Conservation (phyloP, 345 rosid species). For the Cardamine chenopodiifolia region DNA sequence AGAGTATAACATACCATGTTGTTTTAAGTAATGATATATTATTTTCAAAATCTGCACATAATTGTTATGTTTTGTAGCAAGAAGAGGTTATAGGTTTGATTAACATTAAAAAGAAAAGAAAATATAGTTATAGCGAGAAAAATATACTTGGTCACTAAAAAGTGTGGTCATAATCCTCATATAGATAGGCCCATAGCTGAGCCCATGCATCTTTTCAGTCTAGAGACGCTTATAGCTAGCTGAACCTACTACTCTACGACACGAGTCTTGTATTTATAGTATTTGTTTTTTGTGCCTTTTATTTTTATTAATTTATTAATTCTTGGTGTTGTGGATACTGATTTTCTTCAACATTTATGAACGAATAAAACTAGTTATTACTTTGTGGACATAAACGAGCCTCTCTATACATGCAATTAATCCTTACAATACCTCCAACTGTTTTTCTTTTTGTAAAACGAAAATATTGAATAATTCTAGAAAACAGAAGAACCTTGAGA, state of each 20-base stretch:
- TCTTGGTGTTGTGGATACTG: background rate
- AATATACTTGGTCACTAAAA: background rate
- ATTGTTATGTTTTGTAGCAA: background rate
- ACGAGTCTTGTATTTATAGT: no score
- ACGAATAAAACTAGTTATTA: background rate
- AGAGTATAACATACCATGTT: background rate
- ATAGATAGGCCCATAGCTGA: constrained; percentile 17
- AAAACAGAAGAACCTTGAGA: background rate
- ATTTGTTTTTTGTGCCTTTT: background rate
- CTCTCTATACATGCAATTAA: background rate
- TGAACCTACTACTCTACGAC: background rate
- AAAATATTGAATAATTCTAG: background rate
- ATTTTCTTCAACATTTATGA: background rate
- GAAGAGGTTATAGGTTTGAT: background rate
- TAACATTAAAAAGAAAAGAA: background rate
- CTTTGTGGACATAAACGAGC: background rate
- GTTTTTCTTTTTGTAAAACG: background rate
- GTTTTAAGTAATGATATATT: background rate
- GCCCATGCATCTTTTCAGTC: constrained; percentile 31
- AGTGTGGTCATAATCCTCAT: constrained; percentile 24
- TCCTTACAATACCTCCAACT: no score
- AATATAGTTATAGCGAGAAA: background rate
- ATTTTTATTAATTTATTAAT: background rate
- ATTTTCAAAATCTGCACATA: background rate
- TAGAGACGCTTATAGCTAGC: constrained; percentile 29